These are phyloP conservation scores for Luffa aegyptiaca DNA, from an alignment of 306 rosid genomes.

Conservation along the genomic window DNA sequence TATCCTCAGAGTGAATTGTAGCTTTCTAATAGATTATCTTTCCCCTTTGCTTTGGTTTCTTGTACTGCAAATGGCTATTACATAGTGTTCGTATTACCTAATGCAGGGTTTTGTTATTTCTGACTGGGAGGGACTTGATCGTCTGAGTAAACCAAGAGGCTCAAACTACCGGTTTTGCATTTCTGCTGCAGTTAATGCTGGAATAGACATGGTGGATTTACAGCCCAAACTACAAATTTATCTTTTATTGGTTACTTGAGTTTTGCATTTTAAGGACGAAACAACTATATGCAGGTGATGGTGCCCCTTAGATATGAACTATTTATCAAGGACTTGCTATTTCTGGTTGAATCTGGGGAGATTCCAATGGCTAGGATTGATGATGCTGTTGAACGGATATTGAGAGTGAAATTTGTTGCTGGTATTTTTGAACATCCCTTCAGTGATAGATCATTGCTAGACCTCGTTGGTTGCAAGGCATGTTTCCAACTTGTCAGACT, in stretches of 20 bases:
- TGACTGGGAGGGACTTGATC: slow-evolving; percentile 77
- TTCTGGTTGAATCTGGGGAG: slow-evolving; percentile 54
- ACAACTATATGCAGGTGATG: slow-evolving; percentile 53
- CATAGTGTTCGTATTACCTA: slow-evolving; percentile 8
- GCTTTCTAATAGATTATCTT: neutral
- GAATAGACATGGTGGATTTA: slow-evolving; percentile 72
- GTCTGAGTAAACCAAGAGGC: slow-evolving; percentile 41
- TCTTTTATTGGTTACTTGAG: neutral
- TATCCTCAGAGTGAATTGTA: neutral
- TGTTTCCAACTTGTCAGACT: neutral
- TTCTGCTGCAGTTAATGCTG: slow-evolving; percentile 56
- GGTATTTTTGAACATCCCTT: slow-evolving; percentile 71
- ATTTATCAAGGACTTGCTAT: slow-evolving; percentile 42
- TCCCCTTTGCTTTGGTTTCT: neutral
- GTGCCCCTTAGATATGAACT: slow-evolving; percentile 37
- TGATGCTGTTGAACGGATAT: slow-evolving; percentile 73
- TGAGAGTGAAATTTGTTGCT: slow-evolving; percentile 76
- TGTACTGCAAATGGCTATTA: neutral
- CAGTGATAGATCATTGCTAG: slow-evolving; percentile 55
- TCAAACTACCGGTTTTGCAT: slow-evolving; percentile 58
- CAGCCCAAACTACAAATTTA: slow-evolving; percentile 2
- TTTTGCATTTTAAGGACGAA: neutral
- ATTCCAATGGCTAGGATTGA: slow-evolving; percentile 57
- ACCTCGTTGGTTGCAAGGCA: slow-evolving; percentile 82
- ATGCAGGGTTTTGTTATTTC: slow-evolving; percentile 78